A percentile compares a stretch with the other conserved stretches of the same genome.
phyloP scores from a whole-genome alignment of 192 early-diverging fungal genomes.

The Endogone sp. region DNA sequence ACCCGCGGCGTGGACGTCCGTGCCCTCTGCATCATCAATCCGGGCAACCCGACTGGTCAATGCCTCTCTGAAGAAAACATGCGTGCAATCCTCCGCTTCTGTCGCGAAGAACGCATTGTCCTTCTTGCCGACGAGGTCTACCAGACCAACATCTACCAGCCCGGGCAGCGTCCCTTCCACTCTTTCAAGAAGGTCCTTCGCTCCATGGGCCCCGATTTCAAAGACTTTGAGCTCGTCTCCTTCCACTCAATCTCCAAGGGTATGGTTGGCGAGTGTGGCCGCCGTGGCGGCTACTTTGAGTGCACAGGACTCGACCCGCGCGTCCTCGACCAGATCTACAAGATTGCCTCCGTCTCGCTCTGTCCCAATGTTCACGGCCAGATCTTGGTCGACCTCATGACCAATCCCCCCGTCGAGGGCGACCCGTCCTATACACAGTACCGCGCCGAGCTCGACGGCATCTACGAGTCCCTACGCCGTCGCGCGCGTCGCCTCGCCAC shows the following conservation, averaged over 20 bases:
- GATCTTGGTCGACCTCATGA: conserved; percentile 92
- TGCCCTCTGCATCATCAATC: conserved; percentile 96
- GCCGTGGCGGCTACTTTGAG: conserved; percentile 97
- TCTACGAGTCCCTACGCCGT: conserved; percentile 77
- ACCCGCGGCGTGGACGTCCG: conserved; percentile 79
- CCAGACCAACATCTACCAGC: conserved; percentile 92
- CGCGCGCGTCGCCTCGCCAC: conserved; percentile 70
- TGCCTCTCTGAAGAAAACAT: conserved; percentile 81
- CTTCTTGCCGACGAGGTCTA: conserved; percentile 98
- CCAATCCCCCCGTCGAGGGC: conserved; percentile 80
- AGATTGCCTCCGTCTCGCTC: conserved; percentile 87
- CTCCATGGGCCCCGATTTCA: conserved; percentile 66
- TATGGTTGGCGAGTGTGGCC: conserved; percentile 97
- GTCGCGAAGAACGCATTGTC: conserved; percentile 75
- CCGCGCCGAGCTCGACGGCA: conserved; percentile 62
- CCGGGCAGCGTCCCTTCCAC: conserved; percentile 79
- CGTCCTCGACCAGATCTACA: conserved; percentile 86
- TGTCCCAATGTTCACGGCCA: conserved; percentile 96
- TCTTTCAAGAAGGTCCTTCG: conserved; percentile 94
- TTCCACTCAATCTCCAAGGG: conserved; percentile 98
- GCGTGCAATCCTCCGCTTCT: conserved; percentile 86
- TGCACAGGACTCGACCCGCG: conserved; percentile 72
- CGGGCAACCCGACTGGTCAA: conserved; percentile 98
- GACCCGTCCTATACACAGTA: conserved; percentile 77
- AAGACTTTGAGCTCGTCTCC: conserved; percentile 83